Conservation (phyloP, 2,329 filamentous ascomycete species). For the Fonsecaea pedrosoi region DNA sequence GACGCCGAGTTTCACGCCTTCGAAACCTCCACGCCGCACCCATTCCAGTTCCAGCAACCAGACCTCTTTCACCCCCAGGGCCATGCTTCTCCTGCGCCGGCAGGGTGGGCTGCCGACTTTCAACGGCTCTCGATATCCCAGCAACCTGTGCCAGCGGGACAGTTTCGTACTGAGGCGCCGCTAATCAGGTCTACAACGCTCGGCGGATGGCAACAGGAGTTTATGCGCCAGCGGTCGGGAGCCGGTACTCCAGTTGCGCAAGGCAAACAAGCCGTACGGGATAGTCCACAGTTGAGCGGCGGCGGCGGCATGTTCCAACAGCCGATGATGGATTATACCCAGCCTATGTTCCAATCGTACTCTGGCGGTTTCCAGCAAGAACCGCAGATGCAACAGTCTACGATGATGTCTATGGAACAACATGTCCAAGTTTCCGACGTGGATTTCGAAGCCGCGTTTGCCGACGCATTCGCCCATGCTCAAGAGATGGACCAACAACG, state of each 20-base stretch:
- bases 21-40: slow-evolving; percentile 57
- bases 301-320: slow-evolving; percentile 28
- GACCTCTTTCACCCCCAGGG: slow-evolving; percentile 40
- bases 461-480: slow-evolving; percentile 36
- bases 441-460: slow-evolving; percentile 39
- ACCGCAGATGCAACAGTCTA: slow-evolving; percentile 40
- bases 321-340: slow-evolving; percentile 22
- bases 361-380: slow-evolving; percentile 10
- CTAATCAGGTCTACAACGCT: slow-evolving; percentile 41
- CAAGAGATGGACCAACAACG: slow-evolving; percentile 33
- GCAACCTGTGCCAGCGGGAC: slow-evolving; percentile 55
- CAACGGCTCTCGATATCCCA: slow-evolving; percentile 54
- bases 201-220: slow-evolving; percentile 67
- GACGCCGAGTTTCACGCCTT: slow-evolving; percentile 75
- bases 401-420: slow-evolving; percentile 23
- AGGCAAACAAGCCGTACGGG: slow-evolving; percentile 29
- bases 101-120: slow-evolving; percentile 55
- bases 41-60: slow-evolving; percentile 43
- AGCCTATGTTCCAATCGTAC: slow-evolving; percentile 38
- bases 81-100: slow-evolving; percentile 39
- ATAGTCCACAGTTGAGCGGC: slow-evolving; percentile 37
- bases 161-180: slow-evolving; percentile 51
- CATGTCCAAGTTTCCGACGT: slow-evolving; percentile 33
- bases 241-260: slow-evolving; percentile 40
- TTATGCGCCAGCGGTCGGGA: slow-evolving; percentile 52